Conservation (phyloP, 1,284 basidiomycete genomes). For the Cerioporus squamosus region DNA sequence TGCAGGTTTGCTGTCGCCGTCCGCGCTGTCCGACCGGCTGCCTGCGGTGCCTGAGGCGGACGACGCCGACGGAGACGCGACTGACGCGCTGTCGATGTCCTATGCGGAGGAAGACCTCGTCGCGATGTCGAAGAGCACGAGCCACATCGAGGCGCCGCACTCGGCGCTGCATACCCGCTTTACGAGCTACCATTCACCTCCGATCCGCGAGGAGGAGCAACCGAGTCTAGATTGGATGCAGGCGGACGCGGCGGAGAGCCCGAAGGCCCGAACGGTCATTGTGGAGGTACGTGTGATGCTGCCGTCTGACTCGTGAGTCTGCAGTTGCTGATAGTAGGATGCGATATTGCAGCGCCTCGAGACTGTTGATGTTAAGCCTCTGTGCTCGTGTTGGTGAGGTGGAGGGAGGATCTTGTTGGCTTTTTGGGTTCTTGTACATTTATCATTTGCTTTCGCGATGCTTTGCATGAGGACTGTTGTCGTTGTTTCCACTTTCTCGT, state of each 20-base stretch:
- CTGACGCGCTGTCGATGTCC: constrained; percentile 43
- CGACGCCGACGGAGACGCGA: constrained; percentile 28
- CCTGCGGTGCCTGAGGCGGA: constrained; percentile 54
- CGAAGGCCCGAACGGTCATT: constrained; percentile 62
- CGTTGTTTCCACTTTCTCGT: constrained; percentile 7
- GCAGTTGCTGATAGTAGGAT: background rate
- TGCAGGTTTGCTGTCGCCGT: constrained; percentile 27
- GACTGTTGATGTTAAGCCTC: constrained; percentile 65
- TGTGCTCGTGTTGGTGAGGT: constrained; percentile 72
- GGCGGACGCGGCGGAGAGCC: constrained; percentile 46
- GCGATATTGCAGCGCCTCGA: constrained; percentile 63
- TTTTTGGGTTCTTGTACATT: background rate
- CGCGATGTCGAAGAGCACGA: constrained; percentile 74
- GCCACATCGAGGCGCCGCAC: constrained; percentile 59
- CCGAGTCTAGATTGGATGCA: constrained; percentile 71
- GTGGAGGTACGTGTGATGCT: constrained; percentile 59
- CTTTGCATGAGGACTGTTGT: constrained; percentile 11
- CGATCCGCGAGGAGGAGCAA: constrained; percentile 39
- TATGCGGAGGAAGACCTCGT: constrained; percentile 75
- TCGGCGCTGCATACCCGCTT: constrained; percentile 47
- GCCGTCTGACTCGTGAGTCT: background rate
- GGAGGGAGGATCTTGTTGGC: background rate
- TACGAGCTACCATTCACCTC: constrained; percentile 39
- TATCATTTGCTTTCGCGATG: constrained; percentile 20
- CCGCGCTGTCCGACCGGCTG: constrained; percentile 36